Evolutionary conservation across 1,284 basidiomycete genomes (phyloP), one percentile per base, ranked within the genome.

Genomic region (Apiotrichum porosum): DNA sequence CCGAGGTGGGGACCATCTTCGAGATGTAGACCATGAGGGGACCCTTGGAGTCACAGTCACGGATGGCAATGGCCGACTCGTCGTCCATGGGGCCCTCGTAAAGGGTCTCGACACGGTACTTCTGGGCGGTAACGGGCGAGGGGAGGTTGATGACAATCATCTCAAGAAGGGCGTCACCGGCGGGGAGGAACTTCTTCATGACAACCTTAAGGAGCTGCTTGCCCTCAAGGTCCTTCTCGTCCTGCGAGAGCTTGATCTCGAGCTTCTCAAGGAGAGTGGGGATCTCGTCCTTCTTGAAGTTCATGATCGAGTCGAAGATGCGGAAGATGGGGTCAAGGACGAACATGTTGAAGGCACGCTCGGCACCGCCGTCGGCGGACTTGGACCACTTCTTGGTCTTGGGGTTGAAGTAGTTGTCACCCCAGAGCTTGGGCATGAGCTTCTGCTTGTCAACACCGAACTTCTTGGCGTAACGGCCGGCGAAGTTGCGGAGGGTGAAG

Each of bases 1-100:
- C 95, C 66, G 94, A 95, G 51, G 95, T 98, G 60, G 95, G 95
- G 63, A 98, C 94, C 95, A 99, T 98, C 85, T 98, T 98, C 67
- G 95, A 98, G 78, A 99, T 82, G 79, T 99, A 99, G 65, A 97
- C 83, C 76, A 98, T 93, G 62, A 99, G 86, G 61, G 95, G 95
- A 58, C 84, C 95, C 58, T 86, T 88, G 74, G 95, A 86, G 78
- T 98, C 90, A 75, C 95, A 99, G 77, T 98, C 93, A 60, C 95
- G 86, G 79, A 99, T 95, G 80, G 85, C 90, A 67, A 97, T 92
- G 66, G 95, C 95, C 52, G 90, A 94, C 78, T 98, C 94, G 73
- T 99, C 95, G 77, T 98, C 95, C 88, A 97, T 88, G 68, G 95
- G 95, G 75, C 95, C 95, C 76, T 99, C 95, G 78, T 98, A 99